These are phyloP conservation scores for Selaginella tamariscina DNA, from an alignment of 75 land plant species.

Conservation along the genomic window DNA sequence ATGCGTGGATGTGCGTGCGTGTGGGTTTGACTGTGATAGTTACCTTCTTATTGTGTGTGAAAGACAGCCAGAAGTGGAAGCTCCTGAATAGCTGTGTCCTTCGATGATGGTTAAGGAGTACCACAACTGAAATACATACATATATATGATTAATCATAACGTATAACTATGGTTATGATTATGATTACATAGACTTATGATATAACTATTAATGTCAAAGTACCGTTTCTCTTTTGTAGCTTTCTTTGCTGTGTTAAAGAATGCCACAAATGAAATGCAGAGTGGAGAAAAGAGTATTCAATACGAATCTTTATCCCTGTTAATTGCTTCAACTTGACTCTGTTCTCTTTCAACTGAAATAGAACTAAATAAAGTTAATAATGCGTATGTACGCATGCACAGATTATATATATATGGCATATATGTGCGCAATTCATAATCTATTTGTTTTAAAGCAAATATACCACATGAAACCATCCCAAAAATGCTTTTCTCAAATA, in stretches of 20 bases:
- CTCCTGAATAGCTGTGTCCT: neutral
- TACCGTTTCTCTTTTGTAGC: neutral
- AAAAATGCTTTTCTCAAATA: neutral
- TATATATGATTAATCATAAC: no score
- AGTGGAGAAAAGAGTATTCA: neutral
- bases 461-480: neutral
- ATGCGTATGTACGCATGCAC: neutral
- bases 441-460: no score
- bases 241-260: neutral
- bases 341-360: neutral
- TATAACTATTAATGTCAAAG: neutral
- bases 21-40: no score
- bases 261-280: neutral
- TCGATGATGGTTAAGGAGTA: neutral
- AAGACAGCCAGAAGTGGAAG: neutral
- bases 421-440: no score
- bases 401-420: no score
- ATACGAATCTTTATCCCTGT: neutral
- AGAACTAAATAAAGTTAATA: neutral
- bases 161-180: no score
- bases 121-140: neutral
- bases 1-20: no score
- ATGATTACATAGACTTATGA: neutral
- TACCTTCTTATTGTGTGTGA: neutral
- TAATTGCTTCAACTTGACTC: neutral